Conservation (phyloP, 2,329 filamentous ascomycete species). For the Alternaria ventricosa region DNA sequence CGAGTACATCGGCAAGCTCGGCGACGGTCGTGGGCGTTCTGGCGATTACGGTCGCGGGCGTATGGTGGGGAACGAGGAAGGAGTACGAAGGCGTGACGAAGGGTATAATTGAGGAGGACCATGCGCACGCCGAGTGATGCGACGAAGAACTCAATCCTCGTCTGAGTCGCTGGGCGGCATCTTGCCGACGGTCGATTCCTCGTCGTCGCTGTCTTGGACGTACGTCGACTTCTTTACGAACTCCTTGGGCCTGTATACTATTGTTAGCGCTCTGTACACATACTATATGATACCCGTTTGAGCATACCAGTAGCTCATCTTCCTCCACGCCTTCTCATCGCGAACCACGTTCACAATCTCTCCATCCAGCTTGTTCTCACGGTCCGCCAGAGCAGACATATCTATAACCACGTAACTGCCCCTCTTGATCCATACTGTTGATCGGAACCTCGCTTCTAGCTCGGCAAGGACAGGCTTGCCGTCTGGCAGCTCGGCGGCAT, state of each 20-base stretch:
- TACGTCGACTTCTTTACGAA: slow-evolving; percentile 71
- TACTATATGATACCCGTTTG: slow-evolving; percentile 22
- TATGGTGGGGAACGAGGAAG: slow-evolving; percentile 64
- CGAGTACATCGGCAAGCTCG: slow-evolving; percentile 74
- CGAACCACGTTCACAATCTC: slow-evolving; percentile 93
- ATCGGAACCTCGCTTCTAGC: slow-evolving; percentile 83
- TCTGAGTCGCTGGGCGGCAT: slow-evolving; percentile 85
- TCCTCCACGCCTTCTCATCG: slow-evolving; percentile 91
- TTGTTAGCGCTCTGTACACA: slow-evolving; percentile 30
- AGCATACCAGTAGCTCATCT: slow-evolving; percentile 77
- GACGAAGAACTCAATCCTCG: slow-evolving; percentile 53
- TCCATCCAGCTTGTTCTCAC: slow-evolving; percentile 79
- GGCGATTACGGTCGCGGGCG: slow-evolving; percentile 67
- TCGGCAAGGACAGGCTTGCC: slow-evolving; percentile 75
- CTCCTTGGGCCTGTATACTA: slow-evolving; percentile 71
- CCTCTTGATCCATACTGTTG: slow-evolving; percentile 90
- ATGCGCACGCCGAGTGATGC: slow-evolving; percentile 42
- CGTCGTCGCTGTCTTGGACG: slow-evolving; percentile 71
- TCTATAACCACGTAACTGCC: slow-evolving; percentile 88
- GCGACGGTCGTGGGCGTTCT: slow-evolving; percentile 73
- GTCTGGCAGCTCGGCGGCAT: slow-evolving; percentile 73
- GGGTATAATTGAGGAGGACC: slow-evolving; percentile 34
- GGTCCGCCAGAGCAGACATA: slow-evolving; percentile 66
- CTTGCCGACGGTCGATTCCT: slow-evolving; percentile 81
- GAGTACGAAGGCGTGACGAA: slow-evolving; percentile 50